Percentiles rank a stretch among this genome's conserved stretches.
Conservation (phyloP, 2,329 filamentous ascomycete genomes). For the Lecanicillium sp. region DNA sequence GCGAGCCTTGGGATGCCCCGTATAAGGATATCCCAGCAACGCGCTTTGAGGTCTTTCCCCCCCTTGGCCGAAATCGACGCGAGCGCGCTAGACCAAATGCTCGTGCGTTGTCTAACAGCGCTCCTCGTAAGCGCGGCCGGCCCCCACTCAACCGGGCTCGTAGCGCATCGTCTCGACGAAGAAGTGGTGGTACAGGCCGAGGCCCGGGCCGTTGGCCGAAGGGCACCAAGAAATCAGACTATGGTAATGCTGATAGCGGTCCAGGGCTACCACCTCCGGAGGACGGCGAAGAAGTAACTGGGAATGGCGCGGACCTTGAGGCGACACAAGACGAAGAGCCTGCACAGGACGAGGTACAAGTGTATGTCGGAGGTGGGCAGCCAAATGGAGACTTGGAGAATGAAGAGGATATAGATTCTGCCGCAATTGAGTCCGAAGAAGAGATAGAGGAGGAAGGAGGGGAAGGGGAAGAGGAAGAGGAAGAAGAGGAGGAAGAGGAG, state of each 20-base stretch:
- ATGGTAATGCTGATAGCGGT: constrained; percentile 57
- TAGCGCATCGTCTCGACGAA: constrained; percentile 35
- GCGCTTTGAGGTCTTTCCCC: constrained; percentile 73
- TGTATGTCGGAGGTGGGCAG: constrained; percentile 18
- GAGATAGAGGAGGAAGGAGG: constrained; percentile 4
- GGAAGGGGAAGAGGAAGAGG: background rate
- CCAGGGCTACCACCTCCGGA: constrained; percentile 54
- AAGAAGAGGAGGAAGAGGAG: background rate
- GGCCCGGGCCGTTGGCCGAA: constrained; percentile 60
- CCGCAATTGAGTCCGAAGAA: background rate
- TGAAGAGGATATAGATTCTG: constrained; percentile 5
- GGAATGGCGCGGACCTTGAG: constrained; percentile 10
- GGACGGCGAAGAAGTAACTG: constrained; percentile 24
- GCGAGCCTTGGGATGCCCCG: constrained; percentile 33
- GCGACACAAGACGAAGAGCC: constrained; percentile 15
- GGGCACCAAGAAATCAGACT: constrained; percentile 60
- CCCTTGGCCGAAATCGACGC: constrained; percentile 43
- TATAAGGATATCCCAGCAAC: constrained; percentile 56
- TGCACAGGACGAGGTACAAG: constrained; percentile 24
- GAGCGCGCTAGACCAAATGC: constrained; percentile 35
- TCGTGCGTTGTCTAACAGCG: background rate
- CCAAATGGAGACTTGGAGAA: constrained; percentile 15
- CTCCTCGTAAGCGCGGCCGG: constrained; percentile 20
- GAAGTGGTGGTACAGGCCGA: constrained; percentile 53
- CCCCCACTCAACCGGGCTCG: constrained; percentile 24